Evolutionary conservation across 192 early-diverging fungal genomes (phyloP), one percentile per base, ranked within the genome.

Genomic region (Backusella circina): DNA sequence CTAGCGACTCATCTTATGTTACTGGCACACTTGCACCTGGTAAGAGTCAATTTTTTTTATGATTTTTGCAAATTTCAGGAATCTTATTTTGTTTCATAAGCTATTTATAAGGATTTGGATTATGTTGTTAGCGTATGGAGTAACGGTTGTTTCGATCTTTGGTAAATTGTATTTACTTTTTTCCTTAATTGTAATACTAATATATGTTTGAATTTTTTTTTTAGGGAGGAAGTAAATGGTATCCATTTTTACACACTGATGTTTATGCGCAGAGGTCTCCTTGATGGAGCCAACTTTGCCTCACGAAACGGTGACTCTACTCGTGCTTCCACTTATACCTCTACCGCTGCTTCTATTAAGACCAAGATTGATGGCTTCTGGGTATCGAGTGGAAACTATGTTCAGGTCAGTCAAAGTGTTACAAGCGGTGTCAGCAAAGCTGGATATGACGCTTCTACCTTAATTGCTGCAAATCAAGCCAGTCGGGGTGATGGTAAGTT

Each of bases 221-320:
- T 12, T 23, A 74, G 73, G 75, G 95, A 96, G 76, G 95, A 96
- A 73, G 76, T 89, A 0, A 72, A 83, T 1, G 94, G 90, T 9
- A 33, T 80, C 35, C 92, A 95, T 77, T 93, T 90, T 57, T 93
- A 89, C 75, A 96, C 93, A 8, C 70, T 81, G 16, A 76, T 87
- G 76, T 91, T 89, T 10, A 91, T 91, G 78, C 83, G 84, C 5
- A 74, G 79, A 15, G 91, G 90, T 26, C 80, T 95, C 6, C 13
- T 78, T 3, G 79, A 82, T n/a, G 93, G 91, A 36, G 83, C 89
- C 7, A 30, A 47, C 13, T 82, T 93, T 75, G 90, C 87, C 1
- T 32, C 18, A 21, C 15, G 26, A 1, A 16, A 81, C 18, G 76
- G 72, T 51, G 88, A 90, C 51, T 41, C 74, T 12, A 79, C 33